These are phyloP conservation scores for Lentinula detonsa DNA, from an alignment of 768 basidiomycete genomes.

Conservation along the genomic window DNA sequence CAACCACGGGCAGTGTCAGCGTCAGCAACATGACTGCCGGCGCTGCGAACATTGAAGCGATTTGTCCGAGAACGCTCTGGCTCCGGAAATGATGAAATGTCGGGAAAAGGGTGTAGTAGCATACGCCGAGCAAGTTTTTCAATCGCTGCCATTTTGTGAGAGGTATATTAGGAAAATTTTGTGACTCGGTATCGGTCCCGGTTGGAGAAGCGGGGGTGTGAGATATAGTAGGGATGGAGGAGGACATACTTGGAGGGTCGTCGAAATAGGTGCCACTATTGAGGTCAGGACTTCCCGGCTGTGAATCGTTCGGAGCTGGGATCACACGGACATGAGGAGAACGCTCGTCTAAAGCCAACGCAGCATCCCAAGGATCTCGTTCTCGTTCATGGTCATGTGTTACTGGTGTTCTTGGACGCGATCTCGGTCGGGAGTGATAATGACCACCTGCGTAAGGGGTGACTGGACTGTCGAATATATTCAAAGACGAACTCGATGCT, in stretches of 20 bases:
- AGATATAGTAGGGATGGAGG: conserved; percentile 48
- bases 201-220: conserved; percentile 51
- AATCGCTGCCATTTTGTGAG: conserved; percentile 35
- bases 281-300: conserved; percentile 7
- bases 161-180: conserved; percentile 26
- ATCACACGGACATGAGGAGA: conserved; percentile 26
- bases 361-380: conserved; percentile 44
- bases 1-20: conserved; percentile 86
- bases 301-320: conserved; percentile 17
- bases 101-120: conserved; percentile 73
- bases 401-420: conserved; percentile 24
- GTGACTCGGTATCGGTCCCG: conserved; percentile 33
- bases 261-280: conserved; percentile 12
- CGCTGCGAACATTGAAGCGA: conserved; percentile 74
- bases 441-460: conserved; percentile 76
- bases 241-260: conserved; percentile 10
- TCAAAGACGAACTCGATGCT: conserved; percentile 51
- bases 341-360: conserved; percentile 43
- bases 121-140: conserved; percentile 28
- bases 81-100: conserved; percentile 68
- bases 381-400: conserved; percentile 27
- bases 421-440: conserved; percentile 42
- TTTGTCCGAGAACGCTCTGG: conserved; percentile 65
- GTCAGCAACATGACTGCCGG: conserved; percentile 86
- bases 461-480: conserved; percentile 56